Conservation (phyloP, 768 basidiomycete species). For the Guyanaporus albipodus region DNA sequence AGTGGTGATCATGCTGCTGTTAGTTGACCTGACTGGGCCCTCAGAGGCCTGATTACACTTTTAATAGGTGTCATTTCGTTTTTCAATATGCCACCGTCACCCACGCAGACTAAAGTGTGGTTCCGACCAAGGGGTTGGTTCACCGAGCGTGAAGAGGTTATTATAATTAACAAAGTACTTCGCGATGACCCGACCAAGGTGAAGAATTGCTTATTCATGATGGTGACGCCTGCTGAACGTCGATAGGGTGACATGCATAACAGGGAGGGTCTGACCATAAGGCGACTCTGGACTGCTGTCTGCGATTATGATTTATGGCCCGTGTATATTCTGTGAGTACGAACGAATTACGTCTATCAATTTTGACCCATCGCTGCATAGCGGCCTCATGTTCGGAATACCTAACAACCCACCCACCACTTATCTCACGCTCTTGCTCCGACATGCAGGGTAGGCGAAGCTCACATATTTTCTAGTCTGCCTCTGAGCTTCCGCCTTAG, state of each 20-base stretch:
- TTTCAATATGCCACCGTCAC: conserved; percentile 58
- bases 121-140: conserved; percentile 64
- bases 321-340: conserved; percentile 46
- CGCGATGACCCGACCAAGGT: conserved; percentile 63
- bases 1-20: not conserved
- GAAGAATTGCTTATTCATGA: not conserved
- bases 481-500: too few relatives aligned
- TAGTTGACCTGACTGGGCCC: not conserved
- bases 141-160: conserved; percentile 55
- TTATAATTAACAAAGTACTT: conserved; percentile 55
- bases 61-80: conserved; percentile 51
- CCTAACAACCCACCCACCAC: too few relatives aligned
- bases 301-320: conserved; percentile 68
- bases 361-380: too few relatives aligned
- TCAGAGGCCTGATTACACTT: conserved; percentile 41
- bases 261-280: conserved; percentile 51
- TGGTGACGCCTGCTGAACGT: not conserved
- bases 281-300: conserved; percentile 49
- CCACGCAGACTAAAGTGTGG: conserved; percentile 55
- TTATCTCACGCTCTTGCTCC: too few relatives aligned
- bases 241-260: conserved; percentile 57
- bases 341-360: not conserved
- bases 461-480: too few relatives aligned
- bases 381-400: too few relatives aligned
- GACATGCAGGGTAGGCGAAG: too few relatives aligned